Conservation (phyloP, 169 alveolate species). For the Neospora caninum region DNA sequence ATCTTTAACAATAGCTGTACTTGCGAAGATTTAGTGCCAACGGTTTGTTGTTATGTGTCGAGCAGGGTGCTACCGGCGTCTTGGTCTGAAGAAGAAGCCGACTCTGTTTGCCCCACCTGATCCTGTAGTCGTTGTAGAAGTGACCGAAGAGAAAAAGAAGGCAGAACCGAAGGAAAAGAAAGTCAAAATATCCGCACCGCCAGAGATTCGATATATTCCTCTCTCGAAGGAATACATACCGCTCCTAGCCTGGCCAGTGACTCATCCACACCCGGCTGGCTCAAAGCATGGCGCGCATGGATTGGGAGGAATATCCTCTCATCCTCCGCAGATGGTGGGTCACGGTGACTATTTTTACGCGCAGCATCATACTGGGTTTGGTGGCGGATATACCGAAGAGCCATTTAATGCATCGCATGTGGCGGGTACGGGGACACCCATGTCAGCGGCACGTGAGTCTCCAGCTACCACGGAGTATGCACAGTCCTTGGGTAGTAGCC, state of each 20-base stretch:
- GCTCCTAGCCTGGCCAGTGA: neutral
- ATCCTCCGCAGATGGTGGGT: neutral
- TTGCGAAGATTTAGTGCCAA: too few species aligned
- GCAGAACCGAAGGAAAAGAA: neutral
- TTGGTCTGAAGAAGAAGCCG: neutral
- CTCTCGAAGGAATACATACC: constrained; percentile 1
- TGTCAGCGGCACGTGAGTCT: neutral
- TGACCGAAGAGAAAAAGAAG: neutral
- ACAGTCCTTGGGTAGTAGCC: neutral
- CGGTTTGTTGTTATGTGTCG: neutral
- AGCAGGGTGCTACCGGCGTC: neutral
- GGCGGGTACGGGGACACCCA: neutral
- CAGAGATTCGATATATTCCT: neutral
- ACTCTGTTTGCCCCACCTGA: neutral
- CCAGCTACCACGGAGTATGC: neutral
- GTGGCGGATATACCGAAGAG: neutral
- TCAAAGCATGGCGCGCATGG: neutral
- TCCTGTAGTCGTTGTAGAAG: neutral
- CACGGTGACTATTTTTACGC: neutral
- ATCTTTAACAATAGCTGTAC: too few species aligned
- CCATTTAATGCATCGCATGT: neutral
- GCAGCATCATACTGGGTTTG: neutral
- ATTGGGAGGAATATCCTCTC: neutral
- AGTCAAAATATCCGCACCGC: neutral
- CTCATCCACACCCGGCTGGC: neutral